Base-by-base conservation (phyloP, 2,329 filamentous ascomycete genomes). In the Trichoderma sp. region DNA sequence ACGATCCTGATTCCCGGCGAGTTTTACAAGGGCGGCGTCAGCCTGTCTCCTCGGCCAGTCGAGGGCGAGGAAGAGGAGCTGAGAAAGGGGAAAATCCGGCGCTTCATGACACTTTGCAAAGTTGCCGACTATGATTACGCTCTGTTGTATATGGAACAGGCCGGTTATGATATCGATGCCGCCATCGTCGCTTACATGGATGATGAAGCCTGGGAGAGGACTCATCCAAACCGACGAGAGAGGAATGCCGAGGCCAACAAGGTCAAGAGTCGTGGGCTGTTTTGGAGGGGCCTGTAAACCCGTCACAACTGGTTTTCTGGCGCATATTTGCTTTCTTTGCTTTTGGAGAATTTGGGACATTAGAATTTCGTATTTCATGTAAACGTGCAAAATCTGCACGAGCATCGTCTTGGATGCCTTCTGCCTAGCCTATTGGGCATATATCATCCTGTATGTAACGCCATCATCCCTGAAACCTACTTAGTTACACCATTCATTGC, bases 91-190 rank as follows among this genome's bases (percentile, higher is more conserved):
- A 92, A 92, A 81, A 88, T 96, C 41, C 88, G 94, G 59, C 89
- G 93, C 77, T 96, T 93, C 87, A 95, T 95, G 94, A 91, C 94
- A 2, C 88, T 88, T 1, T 94, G 92, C 84, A 96, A 96, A 82
- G 92, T 94, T 33, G 86, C 90, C 29, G 93, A 95, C 86, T 95
- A 92, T 84, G 92, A 95, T 81, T 87, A 95, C 68, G 94, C 94
- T 1, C 82, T 93, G 33, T 82, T 95, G 24, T 97, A 97, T 82
- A 87, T 97, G 60, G 89, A 94, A 80, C 92, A 94, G 82, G 86
- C 88, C 27, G 87, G 88, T 8, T 94, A 93, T 82, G 88, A 95
- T 79, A 85, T 95, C 18, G 89, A 91, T 4, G 82, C 84, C 33
- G 93, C 94, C 0, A 88, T 93, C 7, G 87, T 89, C 50, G 87